Conservation (phyloP, 768 basidiomycete species). For the Trametes elegans region DNA sequence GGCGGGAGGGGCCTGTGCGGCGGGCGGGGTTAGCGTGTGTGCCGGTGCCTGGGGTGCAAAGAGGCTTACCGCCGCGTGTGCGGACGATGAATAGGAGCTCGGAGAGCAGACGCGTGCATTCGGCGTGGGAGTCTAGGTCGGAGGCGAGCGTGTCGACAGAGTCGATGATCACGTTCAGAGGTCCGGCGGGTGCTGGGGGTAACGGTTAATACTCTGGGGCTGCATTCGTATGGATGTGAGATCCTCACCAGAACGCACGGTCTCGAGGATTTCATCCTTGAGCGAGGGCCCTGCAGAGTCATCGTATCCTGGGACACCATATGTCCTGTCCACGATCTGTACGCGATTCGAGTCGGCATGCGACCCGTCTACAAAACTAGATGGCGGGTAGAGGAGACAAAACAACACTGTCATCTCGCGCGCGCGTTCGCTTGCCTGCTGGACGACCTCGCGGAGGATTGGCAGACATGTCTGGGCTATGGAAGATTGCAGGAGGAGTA, state of each 20-base stretch:
- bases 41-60: background rate
- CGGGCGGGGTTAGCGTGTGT: too few relatives aligned
- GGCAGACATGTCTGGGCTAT: conserved; percentile 29
- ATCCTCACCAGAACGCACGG: conserved; percentile 40
- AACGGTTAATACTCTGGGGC: background rate
- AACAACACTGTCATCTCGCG: conserved; percentile 44
- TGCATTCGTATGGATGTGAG: background rate
- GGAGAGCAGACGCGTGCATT: conserved; percentile 51
- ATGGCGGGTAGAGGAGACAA: conserved; percentile 55
- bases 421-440: conserved; percentile 14
- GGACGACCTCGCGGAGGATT: conserved; percentile 19
- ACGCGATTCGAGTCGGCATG: conserved; percentile 27
- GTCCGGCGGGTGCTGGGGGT: conserved; percentile 38
- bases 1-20: conserved; percentile 48
- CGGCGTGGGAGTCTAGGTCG: conserved; percentile 54
- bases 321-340: conserved; percentile 49
- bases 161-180: conserved; percentile 69
- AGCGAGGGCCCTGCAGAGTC: conserved; percentile 18
- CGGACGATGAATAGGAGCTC: conserved; percentile 45
- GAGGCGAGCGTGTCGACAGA: conserved; percentile 64
- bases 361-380: conserved; percentile 38
- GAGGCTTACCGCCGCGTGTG: conserved; percentile 47
- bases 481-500: conserved; percentile 29
- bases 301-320: conserved; percentile 53
- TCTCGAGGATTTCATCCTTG: conserved; percentile 33